Conservation (phyloP, 2,329 filamentous ascomycete species). For the Arachnomyces sp. region DNA sequence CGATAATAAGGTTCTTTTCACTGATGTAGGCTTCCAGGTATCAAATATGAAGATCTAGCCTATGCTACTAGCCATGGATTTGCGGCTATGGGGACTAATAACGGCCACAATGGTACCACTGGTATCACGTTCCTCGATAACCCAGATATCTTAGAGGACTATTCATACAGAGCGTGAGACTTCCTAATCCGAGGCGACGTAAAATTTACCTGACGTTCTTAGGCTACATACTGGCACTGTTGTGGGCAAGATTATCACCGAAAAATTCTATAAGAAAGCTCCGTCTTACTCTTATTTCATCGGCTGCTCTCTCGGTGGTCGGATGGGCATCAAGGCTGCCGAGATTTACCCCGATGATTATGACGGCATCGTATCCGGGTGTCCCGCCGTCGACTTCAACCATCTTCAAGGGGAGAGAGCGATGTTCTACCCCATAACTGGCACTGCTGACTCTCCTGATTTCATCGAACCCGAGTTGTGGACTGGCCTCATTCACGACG, state of each 20-base stretch:
- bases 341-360: constrained; percentile 49
- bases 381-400: constrained; percentile 43
- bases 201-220: too few species aligned
- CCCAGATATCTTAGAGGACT: constrained; percentile 34
- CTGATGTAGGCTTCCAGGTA: constrained; percentile 18
- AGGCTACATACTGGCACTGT: not conserved
- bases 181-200: too few species aligned
- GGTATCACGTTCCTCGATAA: constrained; percentile 35
- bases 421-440: not conserved
- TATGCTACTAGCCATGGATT: constrained; percentile 33
- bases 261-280: constrained; percentile 5
- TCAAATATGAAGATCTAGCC: constrained; percentile 29
- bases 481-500: constrained; percentile 32
- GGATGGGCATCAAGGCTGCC: constrained; percentile 27
- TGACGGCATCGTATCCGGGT: constrained; percentile 47
- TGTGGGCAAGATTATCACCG: constrained; percentile 8
- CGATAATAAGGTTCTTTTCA: not conserved
- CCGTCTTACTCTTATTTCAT: constrained; percentile 15
- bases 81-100: constrained; percentile 35
- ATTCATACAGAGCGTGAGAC: constrained; percentile 12
- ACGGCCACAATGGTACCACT: constrained; percentile 35
- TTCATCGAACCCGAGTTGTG: constrained; percentile 35
- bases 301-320: constrained; percentile 18
- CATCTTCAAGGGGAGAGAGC: constrained; percentile 28
- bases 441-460: not conserved